Evolutionary conservation across 352 stramenopile species (phyloP), one percentile per base, ranked within the genome.

Genomic region (Pythium plurisporium): DNA sequence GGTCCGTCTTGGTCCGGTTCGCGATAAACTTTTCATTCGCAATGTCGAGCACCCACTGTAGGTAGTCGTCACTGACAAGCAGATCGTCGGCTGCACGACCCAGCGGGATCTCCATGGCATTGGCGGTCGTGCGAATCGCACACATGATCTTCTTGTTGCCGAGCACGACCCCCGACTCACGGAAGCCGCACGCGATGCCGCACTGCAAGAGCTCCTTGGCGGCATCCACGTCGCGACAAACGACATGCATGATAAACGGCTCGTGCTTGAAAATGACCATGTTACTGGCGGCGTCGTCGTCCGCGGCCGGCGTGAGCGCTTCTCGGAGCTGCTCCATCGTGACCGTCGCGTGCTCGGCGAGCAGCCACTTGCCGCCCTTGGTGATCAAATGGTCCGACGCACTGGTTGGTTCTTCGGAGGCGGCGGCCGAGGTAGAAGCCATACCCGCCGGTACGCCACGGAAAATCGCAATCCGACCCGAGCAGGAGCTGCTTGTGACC

Each of bases 191-290:
- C 1, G 76, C 65, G 36, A 96, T 74, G 1, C 82, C 90, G 59
- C 87, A 86, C 57, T 95, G 88, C 31, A 96, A 56, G 29, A 97
- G 62, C 14, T 74, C 62, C 47, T 95, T 89, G 6, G 87, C 91
- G 1, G 81, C 65, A 12, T 89, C 74, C 14, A 94, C 29, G 45
- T 94, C 74, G 25, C 83, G 73, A 58, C 88, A 97, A 30, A 91
- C 72, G 4, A 97, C 84, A 72, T 97, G 89, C 79, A 97, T 90
- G 53, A 97, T 95, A 59, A 97, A 95, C 49, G 89, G 89, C 43
- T 97, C 89, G 56, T 93, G 77, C 65, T 97, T 96, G 65, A 97
- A 89, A 36, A 94, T 78, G n/a, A 90, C 78, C 76, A 93, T 89
- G 53, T 87, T 89, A 52, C 77, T 86, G 14, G 37, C 30, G 6